phyloP scores from a whole-genome alignment of 2,329 filamentous ascomycete species.

The Fusarium pseudoanthophilum region DNA sequence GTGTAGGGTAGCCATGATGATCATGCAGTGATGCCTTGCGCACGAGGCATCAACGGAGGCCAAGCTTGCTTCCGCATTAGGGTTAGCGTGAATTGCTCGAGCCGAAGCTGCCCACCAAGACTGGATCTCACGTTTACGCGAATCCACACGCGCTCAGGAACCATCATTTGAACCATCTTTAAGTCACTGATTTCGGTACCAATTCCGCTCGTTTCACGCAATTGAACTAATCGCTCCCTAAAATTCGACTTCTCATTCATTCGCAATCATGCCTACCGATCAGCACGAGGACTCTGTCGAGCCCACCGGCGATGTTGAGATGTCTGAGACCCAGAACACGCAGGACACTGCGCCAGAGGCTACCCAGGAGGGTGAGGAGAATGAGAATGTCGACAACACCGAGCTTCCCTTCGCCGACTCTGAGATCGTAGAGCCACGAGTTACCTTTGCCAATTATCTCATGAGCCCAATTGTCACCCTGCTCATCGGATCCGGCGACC shows the following conservation, averaged over 20 bases:
- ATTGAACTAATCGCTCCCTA: not conserved
- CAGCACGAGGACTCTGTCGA: conserved; percentile 41
- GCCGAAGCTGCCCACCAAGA: not conserved
- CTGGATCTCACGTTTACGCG: not conserved
- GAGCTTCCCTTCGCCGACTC: conserved; percentile 55
- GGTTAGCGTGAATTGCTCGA: conserved; percentile 2
- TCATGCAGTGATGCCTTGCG: conserved; percentile 23
- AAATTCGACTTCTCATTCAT: fast-evolving
- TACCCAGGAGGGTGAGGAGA: conserved; percentile 49
- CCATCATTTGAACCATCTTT: not conserved
- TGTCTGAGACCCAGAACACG: conserved; percentile 47
- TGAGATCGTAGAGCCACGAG: conserved; percentile 50
- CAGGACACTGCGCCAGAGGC: conserved; percentile 35
- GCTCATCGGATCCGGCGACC: conserved; percentile 70
- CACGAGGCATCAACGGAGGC: conserved; percentile 10
- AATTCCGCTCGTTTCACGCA: conserved; percentile 14
- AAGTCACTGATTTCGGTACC: not conserved
- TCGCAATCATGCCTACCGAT: conserved; percentile 48
- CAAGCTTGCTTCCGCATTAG: conserved; percentile 23
- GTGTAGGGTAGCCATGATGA: conserved; percentile 25
- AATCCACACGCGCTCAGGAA: conserved; percentile 1
- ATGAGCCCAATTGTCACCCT: conserved; percentile 76
- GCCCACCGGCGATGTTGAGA: conserved; percentile 53
- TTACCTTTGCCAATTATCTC: conserved; percentile 68
- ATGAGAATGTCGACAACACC: conserved; percentile 46